Evolutionary conservation across 768 basidiomycete species (phyloP).

Genomic region (Lactarius indigo): DNA sequence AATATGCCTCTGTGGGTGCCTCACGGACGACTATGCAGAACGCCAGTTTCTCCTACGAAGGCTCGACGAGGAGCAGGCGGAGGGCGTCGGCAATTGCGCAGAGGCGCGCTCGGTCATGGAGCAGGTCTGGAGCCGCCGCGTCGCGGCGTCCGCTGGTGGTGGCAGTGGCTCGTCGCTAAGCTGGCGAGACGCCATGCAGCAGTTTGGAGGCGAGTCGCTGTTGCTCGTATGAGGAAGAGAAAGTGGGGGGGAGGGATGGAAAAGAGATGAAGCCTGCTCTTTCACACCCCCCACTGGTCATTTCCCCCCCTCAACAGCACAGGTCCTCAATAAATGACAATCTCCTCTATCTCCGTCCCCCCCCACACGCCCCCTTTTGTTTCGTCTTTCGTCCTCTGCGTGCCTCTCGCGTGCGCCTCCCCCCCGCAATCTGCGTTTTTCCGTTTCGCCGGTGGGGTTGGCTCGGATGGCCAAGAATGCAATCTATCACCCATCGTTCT

Average conservation of each 20-base stretch:
- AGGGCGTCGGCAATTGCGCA: conserved; percentile 63
- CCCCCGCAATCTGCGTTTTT: not conserved
- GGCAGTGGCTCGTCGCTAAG: conserved; percentile 40
- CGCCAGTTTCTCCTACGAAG: conserved; percentile 42
- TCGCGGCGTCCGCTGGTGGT: conserved; percentile 5
- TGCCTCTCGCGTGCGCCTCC: not conserved
- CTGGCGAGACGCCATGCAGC: conserved; percentile 58
- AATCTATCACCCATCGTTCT: not conserved
- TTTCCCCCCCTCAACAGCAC: not conserved
- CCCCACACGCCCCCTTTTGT: not conserved
- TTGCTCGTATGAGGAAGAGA: conserved; percentile 52
- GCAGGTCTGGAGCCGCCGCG: conserved; percentile 52
- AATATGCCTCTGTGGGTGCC: conserved; percentile 68
- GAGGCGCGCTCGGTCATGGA: conserved; percentile 52
- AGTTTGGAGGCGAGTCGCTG: conserved; percentile 38
- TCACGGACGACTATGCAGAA: conserved; percentile 50
- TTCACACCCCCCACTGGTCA: not conserved
- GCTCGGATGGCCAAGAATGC: not conserved
- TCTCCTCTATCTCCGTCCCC: not conserved
- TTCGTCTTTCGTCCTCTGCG: not conserved
- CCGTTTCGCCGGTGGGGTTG: not conserved
- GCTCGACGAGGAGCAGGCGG: conserved; percentile 49
- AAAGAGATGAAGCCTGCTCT: not conserved
- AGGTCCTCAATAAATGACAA: not conserved
- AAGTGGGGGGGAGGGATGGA: not conserved